phyloP scores from a whole-genome alignment of 768 basidiomycete species.

The Tylopilus vinaceipallidus region DNA sequence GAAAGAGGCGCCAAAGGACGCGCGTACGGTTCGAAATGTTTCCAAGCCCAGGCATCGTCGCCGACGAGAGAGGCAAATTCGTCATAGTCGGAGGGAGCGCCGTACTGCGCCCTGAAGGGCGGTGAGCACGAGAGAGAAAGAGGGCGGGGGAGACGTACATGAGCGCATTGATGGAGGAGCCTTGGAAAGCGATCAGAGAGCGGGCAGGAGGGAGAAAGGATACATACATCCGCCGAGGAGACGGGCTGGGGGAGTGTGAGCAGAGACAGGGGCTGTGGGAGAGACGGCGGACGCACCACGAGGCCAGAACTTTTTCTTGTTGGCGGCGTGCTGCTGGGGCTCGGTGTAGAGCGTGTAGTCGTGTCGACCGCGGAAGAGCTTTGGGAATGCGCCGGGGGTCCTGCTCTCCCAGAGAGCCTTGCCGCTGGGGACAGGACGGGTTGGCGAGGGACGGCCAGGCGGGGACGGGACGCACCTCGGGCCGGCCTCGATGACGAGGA shows the following conservation, averaged over 20 bases:
- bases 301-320: slow-evolving; percentile 57
- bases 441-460: too few species aligned
- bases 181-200: slow-evolving; percentile 26
- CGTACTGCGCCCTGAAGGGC: slow-evolving; percentile 47
- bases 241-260: slow-evolving; percentile 45
- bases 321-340: slow-evolving; percentile 49
- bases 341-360: slow-evolving; percentile 57
- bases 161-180: slow-evolving; percentile 63
- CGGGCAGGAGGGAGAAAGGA: background rate
- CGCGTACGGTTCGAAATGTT: slow-evolving; percentile 48
- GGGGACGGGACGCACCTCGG: slow-evolving; percentile 43
- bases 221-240: slow-evolving; percentile 71
- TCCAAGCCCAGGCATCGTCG: slow-evolving; percentile 56
- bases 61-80: slow-evolving; percentile 57
- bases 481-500: slow-evolving; percentile 39
- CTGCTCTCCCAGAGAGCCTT: slow-evolving; percentile 38
- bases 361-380: slow-evolving; percentile 44
- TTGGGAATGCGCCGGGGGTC: slow-evolving; percentile 42
- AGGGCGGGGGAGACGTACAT: slow-evolving; percentile 30
- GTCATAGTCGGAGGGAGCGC: slow-evolving; percentile 67
- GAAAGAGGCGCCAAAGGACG: background rate
- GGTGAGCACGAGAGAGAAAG: slow-evolving; percentile 7
- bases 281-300: slow-evolving; percentile 47
- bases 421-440: slow-evolving; percentile 36
- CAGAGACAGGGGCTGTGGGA: background rate